Conservation (phyloP, 2,329 filamentous ascomycete species). For the Paraphaeosphaeria sporulosa region DNA sequence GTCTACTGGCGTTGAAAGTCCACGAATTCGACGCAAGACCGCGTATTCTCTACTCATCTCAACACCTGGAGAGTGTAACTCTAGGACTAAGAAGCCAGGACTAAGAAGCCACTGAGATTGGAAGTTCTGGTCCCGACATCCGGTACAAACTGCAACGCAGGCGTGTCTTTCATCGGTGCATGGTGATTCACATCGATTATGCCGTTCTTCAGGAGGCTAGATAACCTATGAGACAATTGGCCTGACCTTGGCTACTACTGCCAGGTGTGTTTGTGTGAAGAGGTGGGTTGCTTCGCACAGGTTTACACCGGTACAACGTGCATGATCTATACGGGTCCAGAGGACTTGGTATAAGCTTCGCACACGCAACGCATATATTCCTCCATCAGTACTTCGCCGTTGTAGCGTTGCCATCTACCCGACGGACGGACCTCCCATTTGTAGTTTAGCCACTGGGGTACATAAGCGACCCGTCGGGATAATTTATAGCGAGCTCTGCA, state of each 20-base stretch:
- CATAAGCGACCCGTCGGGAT: conserved; percentile 15
- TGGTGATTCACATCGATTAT: no score
- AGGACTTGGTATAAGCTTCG: not conserved
- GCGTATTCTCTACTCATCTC: no score
- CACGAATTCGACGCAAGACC: no score
- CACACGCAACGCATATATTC: not conserved
- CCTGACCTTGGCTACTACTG: not conserved
- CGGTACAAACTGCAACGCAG: no score
- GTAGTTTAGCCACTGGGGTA: not conserved
- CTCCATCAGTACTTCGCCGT: not conserved
- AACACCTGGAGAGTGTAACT: no score
- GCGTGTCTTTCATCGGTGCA: no score
- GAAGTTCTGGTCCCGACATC: no score
- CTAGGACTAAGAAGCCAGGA: no score
- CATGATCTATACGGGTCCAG: not conserved
- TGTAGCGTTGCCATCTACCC: not conserved
- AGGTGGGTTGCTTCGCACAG: not conserved
- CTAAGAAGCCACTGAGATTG: no score
- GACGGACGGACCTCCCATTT: not conserved
- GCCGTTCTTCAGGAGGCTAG: no score
- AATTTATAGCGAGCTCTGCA: conserved; percentile 24
- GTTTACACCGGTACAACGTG: not conserved
- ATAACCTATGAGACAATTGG: no score
- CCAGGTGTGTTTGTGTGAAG: not conserved
- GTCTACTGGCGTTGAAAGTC: no score